A percentile compares a stretch with the other conserved stretches of the same genome.
Evolutionary conservation across 345 rosid species (phyloP).

Genomic region (Eucalyptus pumila): DNA sequence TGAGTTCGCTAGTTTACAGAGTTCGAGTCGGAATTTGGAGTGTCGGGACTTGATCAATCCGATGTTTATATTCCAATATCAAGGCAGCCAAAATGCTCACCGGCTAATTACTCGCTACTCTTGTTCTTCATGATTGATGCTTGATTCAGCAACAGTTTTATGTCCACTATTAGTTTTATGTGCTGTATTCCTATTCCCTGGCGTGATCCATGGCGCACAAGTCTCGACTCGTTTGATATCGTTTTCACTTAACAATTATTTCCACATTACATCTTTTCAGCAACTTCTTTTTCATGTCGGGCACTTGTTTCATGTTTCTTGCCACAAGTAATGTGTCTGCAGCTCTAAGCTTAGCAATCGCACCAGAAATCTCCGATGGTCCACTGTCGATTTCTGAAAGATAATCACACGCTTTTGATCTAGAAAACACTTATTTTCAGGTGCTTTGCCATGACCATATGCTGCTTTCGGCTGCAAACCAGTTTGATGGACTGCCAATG

Average conservation of each 20-base stretch:
- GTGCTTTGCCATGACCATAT: neutral
- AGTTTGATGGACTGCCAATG: neutral
- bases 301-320: neutral
- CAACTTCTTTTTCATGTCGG: neutral
- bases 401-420: neutral
- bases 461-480: neutral
- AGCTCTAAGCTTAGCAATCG: neutral
- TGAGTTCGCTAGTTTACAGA: neutral
- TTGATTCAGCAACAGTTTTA: neutral
- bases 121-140: neutral
- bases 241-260: neutral
- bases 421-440: neutral
- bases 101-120: neutral
- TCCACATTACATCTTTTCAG: neutral
- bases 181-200: neutral
- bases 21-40: neutral
- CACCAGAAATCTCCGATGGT: neutral
- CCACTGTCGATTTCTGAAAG: neutral
- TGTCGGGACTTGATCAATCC: neutral
- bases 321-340: neutral
- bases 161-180: neutral
- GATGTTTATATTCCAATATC: neutral
- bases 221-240: neutral
- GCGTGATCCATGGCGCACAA: neutral
- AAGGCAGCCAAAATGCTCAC: neutral